These are phyloP conservation scores for Aulographum hederae DNA, from an alignment of 2,329 filamentous ascomycete genomes.

Conservation along the genomic window DNA sequence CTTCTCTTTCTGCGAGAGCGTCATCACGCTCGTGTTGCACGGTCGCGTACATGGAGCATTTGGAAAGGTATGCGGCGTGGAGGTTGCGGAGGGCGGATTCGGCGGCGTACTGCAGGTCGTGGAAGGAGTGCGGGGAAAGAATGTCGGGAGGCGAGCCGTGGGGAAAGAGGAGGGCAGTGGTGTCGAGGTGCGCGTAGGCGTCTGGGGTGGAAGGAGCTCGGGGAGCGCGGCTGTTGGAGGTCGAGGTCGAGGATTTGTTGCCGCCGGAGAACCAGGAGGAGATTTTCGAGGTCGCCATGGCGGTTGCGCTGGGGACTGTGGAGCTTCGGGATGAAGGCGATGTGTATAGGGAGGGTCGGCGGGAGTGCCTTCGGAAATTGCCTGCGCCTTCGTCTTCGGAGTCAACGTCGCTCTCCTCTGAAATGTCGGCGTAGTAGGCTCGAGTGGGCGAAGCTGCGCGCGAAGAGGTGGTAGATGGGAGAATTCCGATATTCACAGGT, in stretches of 20 bases:
- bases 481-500: constrained; percentile 26
- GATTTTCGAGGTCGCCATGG: background rate
- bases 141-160: constrained; percentile 26
- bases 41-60: constrained; percentile 13
- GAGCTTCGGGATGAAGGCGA: background rate
- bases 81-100: constrained; percentile 34
- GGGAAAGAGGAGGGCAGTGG: constrained; percentile 35
- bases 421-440: background rate
- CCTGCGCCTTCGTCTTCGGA: background rate
- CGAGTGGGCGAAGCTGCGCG: background rate
- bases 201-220: constrained; percentile 19
- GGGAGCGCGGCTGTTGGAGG: background rate
- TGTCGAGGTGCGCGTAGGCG: constrained; percentile 35
- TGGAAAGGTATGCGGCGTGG: constrained; percentile 35
- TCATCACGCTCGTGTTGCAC: constrained; percentile 29
- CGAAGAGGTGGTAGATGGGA: constrained; percentile 8
- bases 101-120: constrained; percentile 37
- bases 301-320: background rate
- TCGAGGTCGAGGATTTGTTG: background rate
- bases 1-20: constrained; percentile 35
- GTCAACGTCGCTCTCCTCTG: background rate
- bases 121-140: constrained; percentile 33
- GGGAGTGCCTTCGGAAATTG: background rate
- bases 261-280: background rate
- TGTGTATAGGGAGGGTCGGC: background rate